phyloP scores from a whole-genome alignment of 179 eudicot species.

The Vitellaria paradoxa region DNA sequence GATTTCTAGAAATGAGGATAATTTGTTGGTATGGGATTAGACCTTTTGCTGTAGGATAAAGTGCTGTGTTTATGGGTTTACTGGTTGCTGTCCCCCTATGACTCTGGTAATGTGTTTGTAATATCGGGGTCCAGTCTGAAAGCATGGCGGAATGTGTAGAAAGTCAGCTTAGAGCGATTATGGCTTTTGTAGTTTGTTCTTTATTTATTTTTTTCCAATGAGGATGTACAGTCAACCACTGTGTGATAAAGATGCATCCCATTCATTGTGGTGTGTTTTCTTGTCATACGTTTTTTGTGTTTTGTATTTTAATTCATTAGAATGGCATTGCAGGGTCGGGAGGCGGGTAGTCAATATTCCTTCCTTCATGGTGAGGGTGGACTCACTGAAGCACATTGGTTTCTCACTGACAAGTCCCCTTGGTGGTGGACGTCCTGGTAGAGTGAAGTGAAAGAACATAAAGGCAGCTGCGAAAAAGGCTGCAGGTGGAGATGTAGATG shows the following conservation, averaged over 20 bases:
- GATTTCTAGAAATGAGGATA: not conserved
- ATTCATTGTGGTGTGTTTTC: not conserved
- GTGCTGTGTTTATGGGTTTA: not conserved
- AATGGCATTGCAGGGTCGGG: constrained; percentile 48
- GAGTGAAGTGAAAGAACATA: constrained; percentile 81
- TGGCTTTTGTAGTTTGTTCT: not conserved
- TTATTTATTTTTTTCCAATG: not conserved
- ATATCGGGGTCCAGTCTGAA: no score
- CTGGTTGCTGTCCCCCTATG: not conserved
- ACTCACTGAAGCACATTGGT: constrained; percentile 77
- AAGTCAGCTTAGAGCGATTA: not conserved
- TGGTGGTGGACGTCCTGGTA: constrained; percentile 78
- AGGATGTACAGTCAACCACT: not conserved
- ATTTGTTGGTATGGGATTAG: not conserved
- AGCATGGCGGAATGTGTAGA: no score
- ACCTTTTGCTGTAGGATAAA: not conserved
- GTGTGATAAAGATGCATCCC: not conserved
- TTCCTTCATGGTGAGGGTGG: constrained; percentile 71
- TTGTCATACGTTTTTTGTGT: not conserved
- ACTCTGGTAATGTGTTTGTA: not conserved
- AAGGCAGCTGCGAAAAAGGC: constrained; percentile 77
- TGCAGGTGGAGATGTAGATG: constrained; percentile 62
- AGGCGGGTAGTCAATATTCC: constrained; percentile 76
- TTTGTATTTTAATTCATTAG: not conserved
- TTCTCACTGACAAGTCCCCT: constrained; percentile 74